These are phyloP conservation scores for Yarrowia alimentaria DNA, from an alignment of 805 yeast genomes.

Conservation along the genomic window DNA sequence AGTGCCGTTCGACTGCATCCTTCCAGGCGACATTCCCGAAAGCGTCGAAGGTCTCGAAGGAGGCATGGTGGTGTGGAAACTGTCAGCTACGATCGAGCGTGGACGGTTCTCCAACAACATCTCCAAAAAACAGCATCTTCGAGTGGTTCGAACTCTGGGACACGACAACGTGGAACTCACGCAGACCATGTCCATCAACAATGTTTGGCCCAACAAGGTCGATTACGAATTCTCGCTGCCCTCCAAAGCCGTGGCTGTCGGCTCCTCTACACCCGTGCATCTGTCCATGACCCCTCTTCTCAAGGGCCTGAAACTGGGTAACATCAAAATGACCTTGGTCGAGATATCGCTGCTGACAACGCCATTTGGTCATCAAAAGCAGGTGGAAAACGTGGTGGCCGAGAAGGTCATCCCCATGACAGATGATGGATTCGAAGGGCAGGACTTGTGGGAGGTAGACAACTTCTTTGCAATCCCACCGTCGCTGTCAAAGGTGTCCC, in stretches of 20 bases:
- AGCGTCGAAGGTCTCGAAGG: constrained; percentile 81
- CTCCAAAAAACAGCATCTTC: constrained; percentile 63
- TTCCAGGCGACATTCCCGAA: constrained; percentile 85
- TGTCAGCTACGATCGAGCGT: constrained; percentile 79
- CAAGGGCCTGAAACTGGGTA: constrained; percentile 77
- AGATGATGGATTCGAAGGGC: constrained; percentile 42
- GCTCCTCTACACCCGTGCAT: constrained; percentile 69
- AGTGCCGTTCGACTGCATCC: constrained; percentile 78
- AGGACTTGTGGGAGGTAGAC: constrained; percentile 73
- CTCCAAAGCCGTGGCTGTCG: constrained; percentile 84
- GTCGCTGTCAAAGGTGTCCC: constrained; percentile 72
- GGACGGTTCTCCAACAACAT: constrained; percentile 71
- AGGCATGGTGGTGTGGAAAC: constrained; percentile 53
- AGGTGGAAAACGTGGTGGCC: constrained; percentile 61
- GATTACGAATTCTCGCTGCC: constrained; percentile 88
- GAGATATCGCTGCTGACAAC: constrained; percentile 67
- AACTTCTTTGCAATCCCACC: constrained; percentile 65
- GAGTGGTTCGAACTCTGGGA: constrained; percentile 82
- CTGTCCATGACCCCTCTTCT: constrained; percentile 72
- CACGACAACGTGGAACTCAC: constrained; percentile 83
- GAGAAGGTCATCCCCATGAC: constrained; percentile 44
- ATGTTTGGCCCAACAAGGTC: constrained; percentile 92
- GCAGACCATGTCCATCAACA: constrained; percentile 90
- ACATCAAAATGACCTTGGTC: constrained; percentile 62
- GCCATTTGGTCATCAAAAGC: constrained; percentile 45